phyloP scores from a whole-genome alignment of 306 rosid genomes.

The Sicyos baderoa region DNA sequence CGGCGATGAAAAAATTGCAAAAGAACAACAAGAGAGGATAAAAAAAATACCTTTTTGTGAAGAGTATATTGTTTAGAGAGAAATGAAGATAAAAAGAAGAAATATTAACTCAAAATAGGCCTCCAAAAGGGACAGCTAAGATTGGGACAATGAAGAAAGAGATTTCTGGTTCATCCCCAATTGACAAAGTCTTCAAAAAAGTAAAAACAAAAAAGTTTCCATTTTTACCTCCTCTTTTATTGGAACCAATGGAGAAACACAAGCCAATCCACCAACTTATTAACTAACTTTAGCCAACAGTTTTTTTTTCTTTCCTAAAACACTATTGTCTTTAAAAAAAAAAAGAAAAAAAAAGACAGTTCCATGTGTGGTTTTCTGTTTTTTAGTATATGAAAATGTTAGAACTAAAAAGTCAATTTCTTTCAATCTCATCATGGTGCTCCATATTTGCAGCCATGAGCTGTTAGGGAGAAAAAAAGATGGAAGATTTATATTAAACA shows the following conservation, averaged over 20 bases:
- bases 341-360: background rate
- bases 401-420: background rate
- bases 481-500: constrained; percentile 1
- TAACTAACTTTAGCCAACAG: constrained; percentile 18
- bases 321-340: background rate
- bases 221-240: constrained; percentile 22
- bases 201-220: background rate
- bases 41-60: constrained; percentile 36
- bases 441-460: constrained; percentile 5
- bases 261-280: constrained; percentile 35
- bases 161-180: constrained; percentile 25
- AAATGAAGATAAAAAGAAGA: constrained; percentile 22
- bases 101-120: constrained; percentile 37
- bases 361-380: background rate
- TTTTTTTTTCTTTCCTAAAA: background rate
- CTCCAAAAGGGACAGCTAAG: constrained; percentile 30
- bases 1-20: background rate
- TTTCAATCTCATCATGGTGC: constrained; percentile 7
- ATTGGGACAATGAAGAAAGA: constrained; percentile 27
- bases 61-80: constrained; percentile 29
- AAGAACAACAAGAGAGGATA: background rate
- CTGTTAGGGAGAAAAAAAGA: constrained; percentile 4
- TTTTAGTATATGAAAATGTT: background rate
- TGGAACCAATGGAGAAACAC: constrained; percentile 32
- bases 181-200: constrained; percentile 28